Percentiles rank a stretch among this genome's conserved stretches.
These are phyloP conservation scores for Coemansia sp. DNA, from an alignment of 192 early-diverging fungal genomes.

Conservation along the genomic window DNA sequence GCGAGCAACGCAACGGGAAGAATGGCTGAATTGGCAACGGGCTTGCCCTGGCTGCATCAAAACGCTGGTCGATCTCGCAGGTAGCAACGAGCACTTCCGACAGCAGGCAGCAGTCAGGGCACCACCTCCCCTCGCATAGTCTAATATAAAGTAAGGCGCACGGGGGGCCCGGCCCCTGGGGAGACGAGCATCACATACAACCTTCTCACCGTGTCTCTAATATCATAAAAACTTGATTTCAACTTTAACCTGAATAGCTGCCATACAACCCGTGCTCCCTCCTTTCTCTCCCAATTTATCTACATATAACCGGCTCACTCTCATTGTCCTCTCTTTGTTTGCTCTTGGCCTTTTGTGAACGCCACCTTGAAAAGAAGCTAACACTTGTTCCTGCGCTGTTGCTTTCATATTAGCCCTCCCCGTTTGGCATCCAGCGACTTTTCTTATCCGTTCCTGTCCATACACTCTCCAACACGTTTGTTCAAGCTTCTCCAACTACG, in stretches of 20 bases:
- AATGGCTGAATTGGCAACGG: neutral
- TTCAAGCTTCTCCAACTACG: slow-evolving; percentile 1
- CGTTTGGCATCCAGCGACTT: neutral
- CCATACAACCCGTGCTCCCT: neutral
- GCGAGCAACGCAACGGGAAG: neutral
- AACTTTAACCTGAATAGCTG: neutral
- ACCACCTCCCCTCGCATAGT: neutral
- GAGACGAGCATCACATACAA: neutral
- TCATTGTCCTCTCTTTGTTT: neutral
- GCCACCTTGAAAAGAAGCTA: neutral
- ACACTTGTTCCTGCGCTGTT: neutral
- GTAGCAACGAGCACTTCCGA: slow-evolving; percentile 1
- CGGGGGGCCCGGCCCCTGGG: neutral
- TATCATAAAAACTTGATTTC: neutral
- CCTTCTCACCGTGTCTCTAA: neutral
- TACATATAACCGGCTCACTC: neutral
- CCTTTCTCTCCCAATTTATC: neutral
- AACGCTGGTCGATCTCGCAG: slow-evolving; percentile 2
- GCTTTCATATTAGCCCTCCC: neutral
- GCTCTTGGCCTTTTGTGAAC: neutral
- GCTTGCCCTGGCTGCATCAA: slow-evolving; percentile 1
- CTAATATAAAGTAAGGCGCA: slow-evolving; percentile 7
- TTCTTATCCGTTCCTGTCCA: neutral
- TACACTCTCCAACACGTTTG: neutral
- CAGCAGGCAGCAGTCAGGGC: slow-evolving; percentile 3